Evolutionary conservation across 768 basidiomycete genomes (phyloP).

Genomic region (Boletus bicolor): DNA sequence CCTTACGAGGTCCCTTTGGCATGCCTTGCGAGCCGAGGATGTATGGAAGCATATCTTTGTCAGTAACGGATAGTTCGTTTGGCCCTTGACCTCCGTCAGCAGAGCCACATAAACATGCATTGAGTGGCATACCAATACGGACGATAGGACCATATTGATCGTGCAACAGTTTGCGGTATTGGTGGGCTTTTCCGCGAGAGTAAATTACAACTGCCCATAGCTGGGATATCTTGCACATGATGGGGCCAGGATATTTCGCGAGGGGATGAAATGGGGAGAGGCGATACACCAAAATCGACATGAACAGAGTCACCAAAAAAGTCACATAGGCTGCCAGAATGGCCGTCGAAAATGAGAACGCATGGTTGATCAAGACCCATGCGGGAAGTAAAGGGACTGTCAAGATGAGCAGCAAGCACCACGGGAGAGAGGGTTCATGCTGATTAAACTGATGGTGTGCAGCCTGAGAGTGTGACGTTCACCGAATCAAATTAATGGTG

Average conservation of each 20-base stretch:
- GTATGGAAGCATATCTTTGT: conserved; percentile 21
- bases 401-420: conserved; percentile 10
- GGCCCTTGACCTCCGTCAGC: conserved; percentile 30
- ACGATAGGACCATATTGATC: conserved; percentile 32
- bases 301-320: conserved; percentile 20
- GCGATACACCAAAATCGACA: conserved; percentile 34
- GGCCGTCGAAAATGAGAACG: conserved; percentile 2
- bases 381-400: conserved; percentile 13
- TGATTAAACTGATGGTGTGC: conserved; percentile 18
- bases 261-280: conserved; percentile 40
- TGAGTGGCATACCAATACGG: conserved; percentile 28
- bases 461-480: conserved; percentile 1
- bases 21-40: conserved; percentile 28
- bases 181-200: conserved; percentile 19
- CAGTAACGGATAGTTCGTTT: conserved; percentile 35
- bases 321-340: conserved; percentile 12
- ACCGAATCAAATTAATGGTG: neutral
- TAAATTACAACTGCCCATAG: conserved; percentile 22
- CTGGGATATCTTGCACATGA: conserved; percentile 30
- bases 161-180: conserved; percentile 25
- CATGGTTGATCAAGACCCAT: conserved; percentile 9
- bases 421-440: conserved; percentile 16
- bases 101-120: neutral
- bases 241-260: conserved; percentile 37
- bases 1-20: conserved; percentile 31